Evolutionary conservation across 1,284 basidiomycete genomes (phyloP).

Genomic region (Ceratobasidium sp.): DNA sequence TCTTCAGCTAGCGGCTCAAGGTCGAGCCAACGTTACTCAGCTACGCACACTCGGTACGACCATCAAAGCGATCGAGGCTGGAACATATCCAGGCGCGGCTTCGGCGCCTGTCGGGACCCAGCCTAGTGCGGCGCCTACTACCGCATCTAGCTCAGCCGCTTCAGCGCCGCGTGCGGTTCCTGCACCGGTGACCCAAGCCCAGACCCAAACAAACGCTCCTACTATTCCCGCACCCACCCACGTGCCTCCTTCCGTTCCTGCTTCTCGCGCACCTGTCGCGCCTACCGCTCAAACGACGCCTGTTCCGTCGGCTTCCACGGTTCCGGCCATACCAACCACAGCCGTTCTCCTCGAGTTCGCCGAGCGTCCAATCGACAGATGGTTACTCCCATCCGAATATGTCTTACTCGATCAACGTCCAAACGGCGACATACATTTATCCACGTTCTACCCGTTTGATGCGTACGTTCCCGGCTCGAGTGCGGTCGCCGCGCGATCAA

Average conservation of each 20-base stretch:
- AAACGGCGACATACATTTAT: slow-evolving; percentile 39
- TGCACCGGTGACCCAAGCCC: background rate
- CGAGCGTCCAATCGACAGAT: slow-evolving; percentile 39
- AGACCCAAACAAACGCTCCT: background rate
- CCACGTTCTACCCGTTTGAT: slow-evolving; percentile 43
- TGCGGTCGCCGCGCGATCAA: slow-evolving; percentile 20
- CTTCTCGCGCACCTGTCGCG: background rate
- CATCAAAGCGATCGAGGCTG: slow-evolving; percentile 39
- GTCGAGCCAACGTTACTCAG: slow-evolving; percentile 31
- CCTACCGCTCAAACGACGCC: slow-evolving; percentile 1
- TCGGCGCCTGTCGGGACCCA: background rate
- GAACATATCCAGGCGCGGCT: slow-evolving; percentile 24
- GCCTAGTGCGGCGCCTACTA: background rate
- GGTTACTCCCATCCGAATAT: slow-evolving; percentile 41
- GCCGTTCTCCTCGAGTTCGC: slow-evolving; percentile 40
- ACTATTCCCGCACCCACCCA: background rate
- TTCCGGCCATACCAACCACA: slow-evolving; percentile 36
- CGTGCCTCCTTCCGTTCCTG: background rate
- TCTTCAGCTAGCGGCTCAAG: slow-evolving; percentile 34
- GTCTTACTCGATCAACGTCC: slow-evolving; percentile 22
- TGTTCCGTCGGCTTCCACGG: background rate
- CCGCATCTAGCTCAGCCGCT: slow-evolving; percentile 15
- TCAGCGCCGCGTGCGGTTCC: background rate
- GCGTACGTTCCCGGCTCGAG: slow-evolving; percentile 36
- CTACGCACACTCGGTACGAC: slow-evolving; percentile 36